A percentile compares a stretch with the other conserved stretches of the same genome.
Evolutionary conservation across 2,329 filamentous ascomycete species (phyloP).

Genomic region (Verticillium albo-atrum): DNA sequence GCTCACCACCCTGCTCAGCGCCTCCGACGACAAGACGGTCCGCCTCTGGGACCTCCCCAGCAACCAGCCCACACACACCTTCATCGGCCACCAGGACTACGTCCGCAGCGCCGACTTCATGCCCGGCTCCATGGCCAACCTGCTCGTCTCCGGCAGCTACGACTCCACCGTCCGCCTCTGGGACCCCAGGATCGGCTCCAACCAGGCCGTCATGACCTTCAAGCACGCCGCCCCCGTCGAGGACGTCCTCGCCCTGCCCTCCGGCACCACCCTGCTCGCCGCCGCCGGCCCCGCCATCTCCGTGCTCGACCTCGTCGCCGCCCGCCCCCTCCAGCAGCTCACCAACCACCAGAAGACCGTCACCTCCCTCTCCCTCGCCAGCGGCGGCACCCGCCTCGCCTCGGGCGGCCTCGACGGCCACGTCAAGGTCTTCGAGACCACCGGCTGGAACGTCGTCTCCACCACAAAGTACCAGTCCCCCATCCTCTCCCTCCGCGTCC

Average conservation of each 20-base stretch:
- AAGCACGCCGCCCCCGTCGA: constrained; percentile 90
- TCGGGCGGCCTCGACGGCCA: constrained; percentile 91
- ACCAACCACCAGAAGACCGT: constrained; percentile 98
- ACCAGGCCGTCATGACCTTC: constrained; percentile 78
- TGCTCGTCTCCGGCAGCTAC: constrained; percentile 88
- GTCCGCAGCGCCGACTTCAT: constrained; percentile 85
- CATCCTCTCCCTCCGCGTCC: constrained; percentile 76
- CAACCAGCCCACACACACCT: constrained; percentile 69
- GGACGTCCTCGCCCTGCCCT: constrained; percentile 79
- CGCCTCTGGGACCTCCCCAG: constrained; percentile 90
- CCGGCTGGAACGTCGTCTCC: constrained; percentile 92
- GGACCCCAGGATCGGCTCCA: constrained; percentile 74
- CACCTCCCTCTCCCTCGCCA: constrained; percentile 78
- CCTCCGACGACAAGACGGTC: constrained; percentile 89
- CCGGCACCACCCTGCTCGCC: constrained; percentile 80
- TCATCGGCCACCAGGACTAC: constrained; percentile 87
- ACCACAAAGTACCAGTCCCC: constrained; percentile 91
- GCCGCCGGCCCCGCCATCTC: constrained; percentile 83
- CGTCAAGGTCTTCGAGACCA: constrained; percentile 94
- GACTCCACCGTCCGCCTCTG: constrained; percentile 90
- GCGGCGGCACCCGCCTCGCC: constrained; percentile 74
- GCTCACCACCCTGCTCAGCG: constrained; percentile 80
- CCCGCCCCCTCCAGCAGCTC: constrained; percentile 79
- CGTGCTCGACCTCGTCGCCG: constrained; percentile 88
- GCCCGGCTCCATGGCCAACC: constrained; percentile 65